These are phyloP conservation scores for Mucor saturninus DNA, from an alignment of 371 early-diverging fungal species.

Conservation along the genomic window DNA sequence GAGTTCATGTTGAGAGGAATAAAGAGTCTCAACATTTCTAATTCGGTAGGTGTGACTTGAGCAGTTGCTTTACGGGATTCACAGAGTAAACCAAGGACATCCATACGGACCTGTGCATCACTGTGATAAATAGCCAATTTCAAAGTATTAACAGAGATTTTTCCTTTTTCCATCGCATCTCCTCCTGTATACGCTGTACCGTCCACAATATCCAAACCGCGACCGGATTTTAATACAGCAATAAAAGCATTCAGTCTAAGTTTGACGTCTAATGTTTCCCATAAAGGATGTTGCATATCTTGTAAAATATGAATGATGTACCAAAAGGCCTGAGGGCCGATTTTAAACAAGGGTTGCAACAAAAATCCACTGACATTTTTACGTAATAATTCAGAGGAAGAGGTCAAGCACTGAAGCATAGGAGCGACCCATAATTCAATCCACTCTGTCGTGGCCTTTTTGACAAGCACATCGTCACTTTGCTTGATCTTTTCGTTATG, in stretches of 20 bases:
- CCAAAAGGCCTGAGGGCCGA: conserved; percentile 48
- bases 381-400: conserved; percentile 44
- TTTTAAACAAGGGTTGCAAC: conserved; percentile 45
- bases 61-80: conserved; percentile 73
- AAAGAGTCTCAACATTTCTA: conserved; percentile 61
- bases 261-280: conserved; percentile 17
- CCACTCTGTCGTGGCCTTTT: conserved; percentile 35
- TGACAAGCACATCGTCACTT: conserved; percentile 13
- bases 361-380: conserved; percentile 43
- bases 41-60: conserved; percentile 61
- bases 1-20: conserved; percentile 72
- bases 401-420: conserved; percentile 38
- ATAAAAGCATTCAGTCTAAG: conserved; percentile 50
- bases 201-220: conserved; percentile 64
- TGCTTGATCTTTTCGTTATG: conserved; percentile 41
- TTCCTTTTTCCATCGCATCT: conserved; percentile 23
- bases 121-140: conserved; percentile 71
- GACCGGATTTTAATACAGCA: conserved; percentile 53
- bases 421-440: conserved; percentile 46
- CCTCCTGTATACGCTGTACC: conserved; percentile 43
- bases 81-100: conserved; percentile 81
- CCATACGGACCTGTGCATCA: conserved; percentile 78
- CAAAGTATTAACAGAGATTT: conserved; percentile 43
- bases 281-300: conserved; percentile 24
- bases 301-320: conserved; percentile 39